A percentile compares a stretch with the other conserved stretches of the same genome.
Conservation (phyloP, 2,329 filamentous ascomycete species). For the Coleophoma crateriformis region DNA sequence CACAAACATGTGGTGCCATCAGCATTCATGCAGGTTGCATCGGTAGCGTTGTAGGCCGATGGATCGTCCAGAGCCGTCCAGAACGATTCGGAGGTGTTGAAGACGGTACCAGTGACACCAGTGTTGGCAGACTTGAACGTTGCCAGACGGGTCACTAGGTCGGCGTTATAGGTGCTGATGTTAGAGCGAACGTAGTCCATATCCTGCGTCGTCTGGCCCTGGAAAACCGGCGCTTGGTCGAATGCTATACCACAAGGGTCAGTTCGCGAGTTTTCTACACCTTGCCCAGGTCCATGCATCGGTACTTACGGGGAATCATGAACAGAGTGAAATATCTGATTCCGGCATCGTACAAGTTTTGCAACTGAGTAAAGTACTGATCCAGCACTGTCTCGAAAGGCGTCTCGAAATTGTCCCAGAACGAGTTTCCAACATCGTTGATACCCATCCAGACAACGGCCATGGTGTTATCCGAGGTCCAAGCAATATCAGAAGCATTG, state of each 20-base stretch:
- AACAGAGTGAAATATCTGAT: slow-evolving; percentile 1
- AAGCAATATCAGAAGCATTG: not conserved
- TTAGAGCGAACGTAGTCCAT: not conserved
- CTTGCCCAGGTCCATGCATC: not conserved
- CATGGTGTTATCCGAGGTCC: slow-evolving; percentile 1
- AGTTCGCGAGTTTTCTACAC: not conserved
- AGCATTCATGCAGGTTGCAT: slow-evolving; percentile 11
- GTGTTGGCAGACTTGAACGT: not conserved
- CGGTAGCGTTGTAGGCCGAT: slow-evolving; percentile 8
- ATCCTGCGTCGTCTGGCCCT: not conserved
- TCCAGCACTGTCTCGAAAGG: not conserved
- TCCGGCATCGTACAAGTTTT: slow-evolving; percentile 1
- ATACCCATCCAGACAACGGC: slow-evolving; percentile 1
- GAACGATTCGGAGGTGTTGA: not conserved
- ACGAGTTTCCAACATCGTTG: slow-evolving; percentile 2
- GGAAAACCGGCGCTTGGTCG: not conserved
- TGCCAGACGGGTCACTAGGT: not conserved
- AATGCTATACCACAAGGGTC: not conserved
- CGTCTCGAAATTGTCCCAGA: not conserved
- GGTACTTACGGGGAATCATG: not conserved
- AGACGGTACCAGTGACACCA: not conserved
- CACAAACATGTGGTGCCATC: slow-evolving; percentile 15
- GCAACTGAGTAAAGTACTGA: not conserved
- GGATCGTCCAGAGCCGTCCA: slow-evolving; percentile 3
- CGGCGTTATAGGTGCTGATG: not conserved